phyloP scores from a whole-genome alignment of 306 rosid genomes.

The Fragaria nilgerrensis region DNA sequence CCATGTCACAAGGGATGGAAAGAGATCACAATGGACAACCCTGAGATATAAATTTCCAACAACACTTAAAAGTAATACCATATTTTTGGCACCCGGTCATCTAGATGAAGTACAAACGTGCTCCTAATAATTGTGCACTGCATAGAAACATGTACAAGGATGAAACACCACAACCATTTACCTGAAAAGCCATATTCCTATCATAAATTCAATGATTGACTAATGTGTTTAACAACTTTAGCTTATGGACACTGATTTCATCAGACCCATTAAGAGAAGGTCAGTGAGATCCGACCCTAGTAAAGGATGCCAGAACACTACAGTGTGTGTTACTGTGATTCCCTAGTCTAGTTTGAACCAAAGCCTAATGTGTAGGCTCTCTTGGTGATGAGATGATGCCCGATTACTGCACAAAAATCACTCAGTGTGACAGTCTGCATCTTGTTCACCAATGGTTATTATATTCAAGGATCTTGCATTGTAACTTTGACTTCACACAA shows the following conservation, averaged over 20 bases:
- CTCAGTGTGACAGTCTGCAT: neutral
- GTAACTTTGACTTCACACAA: neutral
- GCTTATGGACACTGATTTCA: neutral
- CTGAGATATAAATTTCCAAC: neutral
- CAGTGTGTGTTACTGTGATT: neutral
- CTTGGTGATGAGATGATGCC: neutral
- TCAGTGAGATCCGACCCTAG: neutral
- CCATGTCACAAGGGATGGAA: neutral
- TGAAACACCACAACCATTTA: neutral
- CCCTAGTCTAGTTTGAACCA: neutral
- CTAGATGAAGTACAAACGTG: neutral
- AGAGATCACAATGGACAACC: neutral
- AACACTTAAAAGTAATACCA: neutral
- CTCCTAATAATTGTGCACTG: neutral
- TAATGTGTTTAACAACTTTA: no score
- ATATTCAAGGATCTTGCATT: neutral
- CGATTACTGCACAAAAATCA: neutral
- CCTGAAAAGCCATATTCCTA: neutral
- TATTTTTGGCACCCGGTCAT: neutral
- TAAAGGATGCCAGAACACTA: neutral
- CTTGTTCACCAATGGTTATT: neutral
- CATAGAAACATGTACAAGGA: neutral
- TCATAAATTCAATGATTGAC: neutral
- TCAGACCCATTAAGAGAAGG: neutral
- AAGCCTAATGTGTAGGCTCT: neutral